phyloP scores from a whole-genome alignment of 768 basidiomycete species.

The Hericium coralloides region DNA sequence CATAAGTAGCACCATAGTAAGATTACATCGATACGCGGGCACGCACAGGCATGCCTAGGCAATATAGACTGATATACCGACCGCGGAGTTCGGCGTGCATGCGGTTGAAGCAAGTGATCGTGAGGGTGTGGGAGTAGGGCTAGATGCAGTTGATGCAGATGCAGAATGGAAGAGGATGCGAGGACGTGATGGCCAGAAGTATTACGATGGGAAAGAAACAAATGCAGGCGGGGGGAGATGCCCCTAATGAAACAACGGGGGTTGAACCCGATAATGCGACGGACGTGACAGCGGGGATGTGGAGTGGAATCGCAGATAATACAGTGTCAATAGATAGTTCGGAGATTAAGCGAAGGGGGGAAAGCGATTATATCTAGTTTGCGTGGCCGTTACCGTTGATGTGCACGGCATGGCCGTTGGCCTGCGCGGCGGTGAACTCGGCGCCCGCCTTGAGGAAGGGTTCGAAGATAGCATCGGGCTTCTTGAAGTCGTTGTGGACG shows the following conservation, averaged over 20 bases:
- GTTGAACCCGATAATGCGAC: conserved; percentile 68
- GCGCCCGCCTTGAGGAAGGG: conserved; percentile 77
- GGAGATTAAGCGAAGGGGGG: not conserved
- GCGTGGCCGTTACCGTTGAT: conserved; percentile 30
- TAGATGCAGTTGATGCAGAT: conserved; percentile 28
- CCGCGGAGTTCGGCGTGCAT: not conserved
- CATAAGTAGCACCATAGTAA: too few relatives aligned
- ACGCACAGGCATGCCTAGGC: too few relatives aligned
- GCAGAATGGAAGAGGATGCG: conserved; percentile 8
- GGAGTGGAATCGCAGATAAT: not conserved
- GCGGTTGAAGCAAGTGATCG: not conserved
- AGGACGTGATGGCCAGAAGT: not conserved
- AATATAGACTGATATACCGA: too few relatives aligned
- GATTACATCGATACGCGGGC: too few relatives aligned
- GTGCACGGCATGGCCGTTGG: conserved; percentile 17
- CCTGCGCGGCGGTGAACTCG: conserved; percentile 35
- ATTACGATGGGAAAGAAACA: not conserved
- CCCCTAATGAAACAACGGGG: conserved; percentile 43
- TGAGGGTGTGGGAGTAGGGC: not conserved
- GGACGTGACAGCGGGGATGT: conserved; percentile 14
- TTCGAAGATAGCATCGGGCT: conserved; percentile 73
- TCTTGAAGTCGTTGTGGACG: conserved; percentile 93
- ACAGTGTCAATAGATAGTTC: conserved; percentile 1
- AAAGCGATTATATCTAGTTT: conserved; percentile 14
- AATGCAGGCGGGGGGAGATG: not conserved